Evolutionary conservation across 345 rosid species (phyloP), one percentile per base, ranked within the genome.

Genomic region (Isatis tinctoria): DNA sequence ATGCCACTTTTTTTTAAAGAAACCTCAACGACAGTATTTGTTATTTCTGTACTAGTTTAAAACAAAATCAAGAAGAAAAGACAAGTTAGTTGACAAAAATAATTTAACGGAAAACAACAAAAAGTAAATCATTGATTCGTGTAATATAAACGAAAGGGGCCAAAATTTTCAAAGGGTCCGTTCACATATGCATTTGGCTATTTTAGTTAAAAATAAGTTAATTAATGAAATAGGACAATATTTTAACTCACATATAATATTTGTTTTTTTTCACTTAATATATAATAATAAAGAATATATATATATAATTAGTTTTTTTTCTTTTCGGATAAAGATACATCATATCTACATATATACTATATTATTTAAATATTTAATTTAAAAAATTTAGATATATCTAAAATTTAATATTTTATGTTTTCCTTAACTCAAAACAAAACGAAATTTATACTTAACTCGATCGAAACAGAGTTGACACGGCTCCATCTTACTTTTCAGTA

Each of bases 391-490:
- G 24, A 22, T 22, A 22, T 22, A 22, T 22, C 24, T 22, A 22
- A 22, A 22, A 22, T 22, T 1, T 22, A 22, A 22, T 22, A n/a
- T n/a, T n/a, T n/a, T 37, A 10, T 35, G 8, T 13, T 4, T 40
- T 40, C 43, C 12, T 12, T 12, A 40, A 40, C 6, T 40, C 16
- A 13, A 6, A 32, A 8, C 8, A 32, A 32, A 32, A 22, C 1
- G 24, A 22, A 22, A 22, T 22, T 22, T 22, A 22, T 22, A 22
- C 2, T 32, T 1, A 53, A 54, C 12, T 28, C 61, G 24, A 33
- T 58, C 28, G 44, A 36, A 35, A 59, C 63, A 35, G 63, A 32
- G 62, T 58, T 58, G 62, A 22, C 63, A 58, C 43, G 53, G 53
- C 53, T 47, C 27, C 27, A 20, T 48, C 24, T 48, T 1, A 18